Evolutionary conservation across 257 asterid genomes (phyloP).

Genomic region (Dorcoceras hygrometricum): DNA sequence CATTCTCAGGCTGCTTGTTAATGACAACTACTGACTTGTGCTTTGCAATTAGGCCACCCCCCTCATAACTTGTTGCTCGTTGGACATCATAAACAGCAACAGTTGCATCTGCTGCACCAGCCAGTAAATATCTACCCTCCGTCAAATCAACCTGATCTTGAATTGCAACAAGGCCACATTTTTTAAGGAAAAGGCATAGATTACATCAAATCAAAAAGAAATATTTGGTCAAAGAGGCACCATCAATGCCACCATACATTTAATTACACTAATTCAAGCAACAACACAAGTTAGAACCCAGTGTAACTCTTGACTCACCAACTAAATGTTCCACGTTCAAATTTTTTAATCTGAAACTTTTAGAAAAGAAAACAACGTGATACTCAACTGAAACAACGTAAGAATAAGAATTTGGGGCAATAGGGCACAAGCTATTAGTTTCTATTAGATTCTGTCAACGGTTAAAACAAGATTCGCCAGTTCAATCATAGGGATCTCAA

Average conservation of each 20-base stretch:
- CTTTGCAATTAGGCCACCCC: slow-evolving; percentile 65
- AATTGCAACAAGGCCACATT: slow-evolving; percentile 49
- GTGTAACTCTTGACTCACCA: background rate
- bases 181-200: slow-evolving; percentile 26
- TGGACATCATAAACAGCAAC: slow-evolving; percentile 85
- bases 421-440: background rate
- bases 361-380: slow-evolving; percentile 10
- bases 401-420: background rate
- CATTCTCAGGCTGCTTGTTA: slow-evolving; percentile 83
- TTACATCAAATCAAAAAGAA: slow-evolving; percentile 17
- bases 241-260: slow-evolving; percentile 1
- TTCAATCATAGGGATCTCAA: background rate
- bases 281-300: slow-evolving; percentile 19
- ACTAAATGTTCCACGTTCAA: slow-evolving; percentile 3
- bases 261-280: slow-evolving; percentile 10
- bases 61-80: slow-evolving; percentile 60
- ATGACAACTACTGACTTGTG: slow-evolving; percentile 62
- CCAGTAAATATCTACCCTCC: slow-evolving; percentile 85
- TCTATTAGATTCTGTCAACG: slow-evolving; percentile 1
- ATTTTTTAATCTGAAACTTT: background rate
- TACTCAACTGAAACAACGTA: background rate
- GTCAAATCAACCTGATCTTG: slow-evolving; percentile 98
- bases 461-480: background rate
- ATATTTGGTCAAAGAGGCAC: slow-evolving; percentile 10
- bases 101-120: slow-evolving; percentile 89